These are phyloP conservation scores for Malassezia yamatoensis DNA, from an alignment of 1,284 basidiomycete species.

Conservation along the genomic window DNA sequence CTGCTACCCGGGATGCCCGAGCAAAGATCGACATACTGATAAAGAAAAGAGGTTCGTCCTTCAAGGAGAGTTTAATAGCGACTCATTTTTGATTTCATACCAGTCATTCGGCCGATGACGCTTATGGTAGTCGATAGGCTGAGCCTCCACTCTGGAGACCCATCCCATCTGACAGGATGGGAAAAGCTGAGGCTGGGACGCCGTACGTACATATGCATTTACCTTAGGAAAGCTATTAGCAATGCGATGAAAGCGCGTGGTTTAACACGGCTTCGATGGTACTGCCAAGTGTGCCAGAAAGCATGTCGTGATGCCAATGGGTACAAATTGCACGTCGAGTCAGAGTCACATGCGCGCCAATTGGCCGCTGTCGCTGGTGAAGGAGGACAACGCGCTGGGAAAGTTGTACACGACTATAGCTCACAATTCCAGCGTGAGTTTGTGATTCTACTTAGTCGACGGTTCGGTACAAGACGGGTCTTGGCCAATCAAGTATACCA, in stretches of 20 bases:
- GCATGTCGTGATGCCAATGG: conserved; percentile 46
- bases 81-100: not conserved
- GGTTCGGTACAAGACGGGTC: conserved; percentile 42
- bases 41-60: not conserved
- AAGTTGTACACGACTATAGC: conserved; percentile 83
- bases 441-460: conserved; percentile 69
- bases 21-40: conserved; percentile 15
- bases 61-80: not conserved
- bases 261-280: conserved; percentile 45
- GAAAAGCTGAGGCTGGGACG: conserved; percentile 17
- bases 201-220: conserved; percentile 16
- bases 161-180: conserved; percentile 5
- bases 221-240: conserved; percentile 36
- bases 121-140: conserved; percentile 1
- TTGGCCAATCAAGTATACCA: conserved; percentile 88
- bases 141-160: conserved; percentile 6
- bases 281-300: conserved; percentile 46
- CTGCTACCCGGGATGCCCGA: conserved; percentile 5
- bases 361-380: conserved; percentile 67
- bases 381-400: conserved; percentile 72
- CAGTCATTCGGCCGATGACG: conserved; percentile 13
- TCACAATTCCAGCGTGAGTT: conserved; percentile 83
- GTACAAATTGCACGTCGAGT: conserved; percentile 58
- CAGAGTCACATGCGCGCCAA: conserved; percentile 81
- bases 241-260: conserved; percentile 47